These are phyloP conservation scores for Fomes fomentarius DNA, from an alignment of 1,284 basidiomycete species.

Conservation along the genomic window DNA sequence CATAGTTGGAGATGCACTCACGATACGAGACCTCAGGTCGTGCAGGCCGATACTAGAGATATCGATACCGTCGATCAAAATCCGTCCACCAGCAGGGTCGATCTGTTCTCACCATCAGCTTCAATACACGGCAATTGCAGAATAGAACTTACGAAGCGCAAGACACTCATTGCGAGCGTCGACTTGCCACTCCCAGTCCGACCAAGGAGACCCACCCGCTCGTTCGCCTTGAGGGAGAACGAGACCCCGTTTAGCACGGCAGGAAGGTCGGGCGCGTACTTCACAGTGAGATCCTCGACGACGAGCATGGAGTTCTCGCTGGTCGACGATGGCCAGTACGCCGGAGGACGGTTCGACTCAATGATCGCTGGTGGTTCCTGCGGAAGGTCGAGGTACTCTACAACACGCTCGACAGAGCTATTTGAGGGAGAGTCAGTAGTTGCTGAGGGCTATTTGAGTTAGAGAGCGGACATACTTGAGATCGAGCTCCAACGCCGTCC, in stretches of 20 bases:
- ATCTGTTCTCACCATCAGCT: constrained; percentile 40
- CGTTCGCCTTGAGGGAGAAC: constrained; percentile 62
- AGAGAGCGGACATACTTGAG: constrained; percentile 54
- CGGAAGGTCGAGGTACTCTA: constrained; percentile 88
- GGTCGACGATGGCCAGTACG: constrained; percentile 79
- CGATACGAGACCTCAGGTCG: constrained; percentile 78
- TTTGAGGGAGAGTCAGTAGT: too few species aligned
- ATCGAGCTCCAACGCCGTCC: constrained; percentile 63
- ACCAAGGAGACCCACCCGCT: constrained; percentile 75
- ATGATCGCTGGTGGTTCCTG: constrained; percentile 82
- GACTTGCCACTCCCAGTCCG: constrained; percentile 83
- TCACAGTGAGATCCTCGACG: constrained; percentile 76
- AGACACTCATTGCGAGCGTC: constrained; percentile 83
- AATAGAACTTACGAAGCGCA: constrained; percentile 74
- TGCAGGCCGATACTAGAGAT: constrained; percentile 87
- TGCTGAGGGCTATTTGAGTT: too few species aligned
- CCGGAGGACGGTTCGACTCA: constrained; percentile 69
- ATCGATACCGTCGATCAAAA: constrained; percentile 88
- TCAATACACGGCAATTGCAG: constrained; percentile 5
- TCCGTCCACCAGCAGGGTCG: constrained; percentile 80
- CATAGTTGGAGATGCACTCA: constrained; percentile 36
- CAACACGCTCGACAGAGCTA: constrained; percentile 85
- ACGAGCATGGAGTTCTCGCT: constrained; percentile 49
- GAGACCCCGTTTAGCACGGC: constrained; percentile 80
- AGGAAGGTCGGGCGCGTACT: constrained; percentile 85